These are phyloP conservation scores for Parmelia sp. DNA, from an alignment of 495 filamentous ascomycete species.

Conservation along the genomic window DNA sequence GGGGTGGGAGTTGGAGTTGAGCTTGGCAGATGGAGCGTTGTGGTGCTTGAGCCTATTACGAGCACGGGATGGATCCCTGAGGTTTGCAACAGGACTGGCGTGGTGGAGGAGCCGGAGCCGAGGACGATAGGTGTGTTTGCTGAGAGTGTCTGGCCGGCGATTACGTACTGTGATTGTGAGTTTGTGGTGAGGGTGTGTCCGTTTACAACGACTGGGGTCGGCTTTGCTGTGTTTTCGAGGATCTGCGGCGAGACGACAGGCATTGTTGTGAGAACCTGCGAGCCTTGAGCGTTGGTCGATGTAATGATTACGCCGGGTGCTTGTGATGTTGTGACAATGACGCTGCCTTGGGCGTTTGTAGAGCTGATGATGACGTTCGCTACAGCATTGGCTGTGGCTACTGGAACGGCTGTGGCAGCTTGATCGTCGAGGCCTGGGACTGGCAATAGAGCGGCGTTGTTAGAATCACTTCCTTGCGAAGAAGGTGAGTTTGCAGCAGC, in stretches of 20 bases:
- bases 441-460: not conserved
- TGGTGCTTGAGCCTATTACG: slow-evolving; percentile 5
- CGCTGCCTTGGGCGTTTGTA: not conserved
- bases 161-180: not conserved
- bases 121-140: not conserved
- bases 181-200: not conserved
- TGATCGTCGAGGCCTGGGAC: not conserved
- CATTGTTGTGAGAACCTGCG: not conserved
- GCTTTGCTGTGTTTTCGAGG: not conserved
- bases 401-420: not conserved
- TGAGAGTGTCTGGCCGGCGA: slow-evolving; percentile 5
- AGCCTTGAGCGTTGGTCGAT: not conserved
- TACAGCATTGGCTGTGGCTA: not conserved
- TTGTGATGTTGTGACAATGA: not conserved
- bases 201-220: not conserved
- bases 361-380: not conserved
- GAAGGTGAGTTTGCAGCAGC: not conserved
- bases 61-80: not conserved
- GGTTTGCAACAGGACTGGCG: slow-evolving; percentile 1
- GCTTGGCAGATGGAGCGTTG: not conserved
- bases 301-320: not conserved
- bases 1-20: not conserved
- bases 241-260: not conserved
- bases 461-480: not conserved
- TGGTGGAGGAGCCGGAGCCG: not conserved